Evolutionary conservation across 495 filamentous ascomycete species (phyloP), one percentile per base, ranked within the genome.

Genomic region (Lophiotrema nucula): DNA sequence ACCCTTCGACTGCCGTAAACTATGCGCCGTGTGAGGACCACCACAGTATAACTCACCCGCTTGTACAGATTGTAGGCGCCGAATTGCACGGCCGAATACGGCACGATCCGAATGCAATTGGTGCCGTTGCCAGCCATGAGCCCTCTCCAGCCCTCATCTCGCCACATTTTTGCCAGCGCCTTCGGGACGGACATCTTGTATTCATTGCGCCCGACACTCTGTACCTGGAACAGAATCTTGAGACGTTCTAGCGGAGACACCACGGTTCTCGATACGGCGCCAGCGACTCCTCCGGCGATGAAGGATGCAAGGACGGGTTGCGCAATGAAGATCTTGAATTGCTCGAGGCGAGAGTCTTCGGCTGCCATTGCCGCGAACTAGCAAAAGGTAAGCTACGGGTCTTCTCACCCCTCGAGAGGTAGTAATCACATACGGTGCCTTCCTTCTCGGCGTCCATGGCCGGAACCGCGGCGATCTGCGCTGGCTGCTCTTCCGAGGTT

Each of bases 31-130:
- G n/a, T n/a, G n/a, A n/a, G n/a, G n/a, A 35, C 8, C 31, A 35
- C 31, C 31, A 35, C n/a, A n/a, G 31, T 35, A n/a, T 18, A 2
- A 76, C 84, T 70, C 75, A 96, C 92, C 77, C 84, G 82, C 76
- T 95, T 97, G 72, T 97, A 98, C 60, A 97, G 86, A 68, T 92
- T 97, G 72, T 97, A 98, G 67, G 89, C 92, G 37, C 92, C 89
- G 74, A 98, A 98, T 70, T 98, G 93, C 21, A 98, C 93, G 1
- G 93, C 93, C 37, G 91, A 96, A 72, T 98, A 98, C 12, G 93
- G 93, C 37, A 98, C 89, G 50, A 98, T 98, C 46, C 93, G 88
- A 66, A 97, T 90, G 74, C 93, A 98, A 73, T 98, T 98, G 41
- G 91, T 95, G 50, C 93, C 93, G 69, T 98, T 98, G 25, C 93